phyloP scores from a whole-genome alignment of 768 basidiomycete genomes.

The Mycena rosella region DNA sequence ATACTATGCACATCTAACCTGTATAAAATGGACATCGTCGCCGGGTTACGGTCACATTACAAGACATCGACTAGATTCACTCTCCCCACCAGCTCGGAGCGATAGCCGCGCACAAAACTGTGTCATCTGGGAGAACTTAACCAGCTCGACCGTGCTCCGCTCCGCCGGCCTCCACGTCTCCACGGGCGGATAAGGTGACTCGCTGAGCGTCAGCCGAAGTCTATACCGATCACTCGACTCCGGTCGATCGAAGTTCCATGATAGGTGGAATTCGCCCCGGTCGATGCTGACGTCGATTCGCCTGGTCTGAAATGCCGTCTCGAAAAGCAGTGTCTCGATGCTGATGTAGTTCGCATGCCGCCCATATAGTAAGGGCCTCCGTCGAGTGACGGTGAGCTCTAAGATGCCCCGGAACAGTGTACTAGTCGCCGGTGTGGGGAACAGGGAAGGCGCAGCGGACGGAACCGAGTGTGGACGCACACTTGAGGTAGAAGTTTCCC shows the following conservation, averaged over 20 bases:
- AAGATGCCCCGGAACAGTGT: constrained; percentile 8
- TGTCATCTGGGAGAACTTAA: neutral
- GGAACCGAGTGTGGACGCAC: too few species aligned
- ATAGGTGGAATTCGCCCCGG: constrained; percentile 11
- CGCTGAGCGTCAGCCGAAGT: constrained; percentile 4
- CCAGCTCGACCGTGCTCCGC: neutral
- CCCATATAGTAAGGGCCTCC: constrained; percentile 8
- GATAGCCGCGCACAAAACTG: constrained; percentile 13
- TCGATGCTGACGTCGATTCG: constrained; percentile 13
- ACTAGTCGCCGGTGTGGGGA: neutral
- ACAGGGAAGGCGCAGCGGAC: too few species aligned
- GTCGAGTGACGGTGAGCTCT: neutral
- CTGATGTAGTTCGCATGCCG: neutral
- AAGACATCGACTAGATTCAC: too few species aligned
- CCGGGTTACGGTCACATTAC: too few species aligned
- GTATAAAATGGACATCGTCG: too few species aligned
- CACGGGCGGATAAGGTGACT: constrained; percentile 1
- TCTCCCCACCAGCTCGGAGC: too few species aligned
- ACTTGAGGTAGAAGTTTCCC: too few species aligned
- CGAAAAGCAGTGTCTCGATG: constrained; percentile 12
- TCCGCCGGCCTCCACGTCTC: constrained; percentile 9
- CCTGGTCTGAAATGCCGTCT: constrained; percentile 7
- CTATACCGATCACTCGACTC: neutral
- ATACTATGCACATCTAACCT: too few species aligned
- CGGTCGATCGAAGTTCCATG: neutral